Percentiles rank a stretch among this genome's conserved stretches.
These are phyloP conservation scores for Nelumbo lutea DNA, from an alignment of 164 flowering plant species.

Conservation along the genomic window DNA sequence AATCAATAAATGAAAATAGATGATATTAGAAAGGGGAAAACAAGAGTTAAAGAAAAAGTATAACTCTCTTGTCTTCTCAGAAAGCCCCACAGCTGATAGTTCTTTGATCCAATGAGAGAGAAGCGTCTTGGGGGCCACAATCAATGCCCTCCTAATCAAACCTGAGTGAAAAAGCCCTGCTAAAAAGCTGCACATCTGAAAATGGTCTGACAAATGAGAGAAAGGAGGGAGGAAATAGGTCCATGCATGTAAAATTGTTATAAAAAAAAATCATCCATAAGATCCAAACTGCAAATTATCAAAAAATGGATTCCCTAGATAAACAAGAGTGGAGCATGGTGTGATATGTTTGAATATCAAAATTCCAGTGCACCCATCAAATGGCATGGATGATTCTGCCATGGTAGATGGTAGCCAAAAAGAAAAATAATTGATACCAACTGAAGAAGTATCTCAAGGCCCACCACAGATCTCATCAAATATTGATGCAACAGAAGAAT, in stretches of 20 bases:
- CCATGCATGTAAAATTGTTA: background rate
- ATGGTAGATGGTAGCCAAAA: background rate
- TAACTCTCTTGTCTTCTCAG: slow-evolving; percentile 78
- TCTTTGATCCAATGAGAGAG: slow-evolving; percentile 93
- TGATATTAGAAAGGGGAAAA: background rate
- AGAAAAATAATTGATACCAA: no score
- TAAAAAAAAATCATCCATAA: background rate
- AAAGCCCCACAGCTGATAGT: slow-evolving; percentile 72
- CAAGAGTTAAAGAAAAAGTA: slow-evolving; percentile 15
- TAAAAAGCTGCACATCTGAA: slow-evolving; percentile 79
- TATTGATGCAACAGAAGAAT: background rate
- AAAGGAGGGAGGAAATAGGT: background rate
- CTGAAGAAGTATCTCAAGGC: background rate
- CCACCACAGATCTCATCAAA: background rate
- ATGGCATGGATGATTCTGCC: background rate
- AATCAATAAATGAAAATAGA: background rate
- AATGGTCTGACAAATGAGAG: background rate
- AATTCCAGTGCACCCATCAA: background rate
- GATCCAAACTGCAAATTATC: background rate
- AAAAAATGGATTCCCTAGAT: no score
- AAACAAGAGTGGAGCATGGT: background rate
- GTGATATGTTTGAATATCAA: background rate
- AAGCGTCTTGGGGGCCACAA: slow-evolving; percentile 95
- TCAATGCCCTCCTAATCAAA: slow-evolving; percentile 72
- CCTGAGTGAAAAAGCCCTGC: slow-evolving; percentile 78